These are phyloP conservation scores for Alternaria incomplexa DNA, from an alignment of 2,329 filamentous ascomycete genomes.

Conservation along the genomic window DNA sequence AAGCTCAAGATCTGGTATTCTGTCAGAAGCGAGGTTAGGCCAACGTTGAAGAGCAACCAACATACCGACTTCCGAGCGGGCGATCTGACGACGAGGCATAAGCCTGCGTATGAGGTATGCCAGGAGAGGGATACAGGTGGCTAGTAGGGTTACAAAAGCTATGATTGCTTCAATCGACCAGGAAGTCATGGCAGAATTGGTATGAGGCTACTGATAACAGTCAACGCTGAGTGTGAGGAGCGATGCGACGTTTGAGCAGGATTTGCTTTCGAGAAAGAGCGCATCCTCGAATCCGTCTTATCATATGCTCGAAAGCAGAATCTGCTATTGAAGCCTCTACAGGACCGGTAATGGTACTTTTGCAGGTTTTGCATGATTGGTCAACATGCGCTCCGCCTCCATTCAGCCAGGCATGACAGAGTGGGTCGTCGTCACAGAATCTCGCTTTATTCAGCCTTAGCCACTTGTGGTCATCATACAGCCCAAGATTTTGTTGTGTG, in stretches of 20 bases:
- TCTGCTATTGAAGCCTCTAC: not conserved
- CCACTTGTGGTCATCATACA: rapidly evolving
- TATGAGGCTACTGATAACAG: not conserved
- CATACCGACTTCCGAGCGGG: not conserved
- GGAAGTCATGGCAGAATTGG: not conserved
- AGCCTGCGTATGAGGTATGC: not conserved
- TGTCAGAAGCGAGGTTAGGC: not conserved
- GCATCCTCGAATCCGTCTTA: not conserved
- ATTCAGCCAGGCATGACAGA: not conserved
- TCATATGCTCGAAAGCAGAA: not conserved
- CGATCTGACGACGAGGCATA: not conserved
- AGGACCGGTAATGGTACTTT: not conserved
- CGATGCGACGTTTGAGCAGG: too few relatives aligned
- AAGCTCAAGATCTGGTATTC: not conserved
- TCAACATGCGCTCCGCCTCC: not conserved
- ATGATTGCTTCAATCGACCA: not conserved
- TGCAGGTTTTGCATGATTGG: not conserved
- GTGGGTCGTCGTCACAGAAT: not conserved
- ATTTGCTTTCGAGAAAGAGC: not conserved
- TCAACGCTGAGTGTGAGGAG: not conserved
- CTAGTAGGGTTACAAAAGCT: not conserved
- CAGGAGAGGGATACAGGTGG: not conserved
- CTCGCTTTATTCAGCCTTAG: not conserved
- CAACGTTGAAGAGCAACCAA: not conserved
- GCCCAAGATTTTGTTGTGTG: not conserved